Evolutionary conservation across 2,329 filamentous ascomycete genomes (phyloP).

Genomic region (Verticillium alfalfae): DNA sequence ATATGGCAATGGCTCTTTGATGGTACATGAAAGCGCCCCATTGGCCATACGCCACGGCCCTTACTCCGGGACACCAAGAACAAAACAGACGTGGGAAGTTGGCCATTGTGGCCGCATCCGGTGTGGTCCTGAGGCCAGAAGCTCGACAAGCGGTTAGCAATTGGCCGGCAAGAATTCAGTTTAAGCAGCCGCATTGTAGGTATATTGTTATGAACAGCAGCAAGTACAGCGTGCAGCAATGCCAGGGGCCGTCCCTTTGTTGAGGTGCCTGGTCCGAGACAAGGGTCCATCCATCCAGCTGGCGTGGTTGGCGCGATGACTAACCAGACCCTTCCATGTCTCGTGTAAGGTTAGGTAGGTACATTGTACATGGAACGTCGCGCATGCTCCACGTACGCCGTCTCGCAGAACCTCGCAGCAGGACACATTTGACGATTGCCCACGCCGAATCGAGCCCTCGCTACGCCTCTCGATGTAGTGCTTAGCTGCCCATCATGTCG

Average conservation of each 20-base stretch:
- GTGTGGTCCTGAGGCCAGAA: too few species aligned
- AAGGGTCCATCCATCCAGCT: background rate
- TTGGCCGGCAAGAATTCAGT: too few species aligned
- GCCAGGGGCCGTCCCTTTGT: background rate
- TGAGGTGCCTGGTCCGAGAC: background rate
- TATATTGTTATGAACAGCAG: too few species aligned
- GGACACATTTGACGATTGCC: background rate
- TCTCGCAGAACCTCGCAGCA: background rate
- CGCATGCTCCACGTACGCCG: background rate
- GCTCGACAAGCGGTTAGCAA: too few species aligned
- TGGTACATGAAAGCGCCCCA: too few species aligned
- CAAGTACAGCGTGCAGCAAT: too few species aligned
- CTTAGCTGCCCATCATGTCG: constrained; percentile 16
- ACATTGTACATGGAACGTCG: background rate
- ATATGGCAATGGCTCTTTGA: too few species aligned
- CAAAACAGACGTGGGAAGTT: too few species aligned
- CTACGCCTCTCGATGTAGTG: background rate
- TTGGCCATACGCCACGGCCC: too few species aligned
- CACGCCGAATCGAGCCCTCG: background rate
- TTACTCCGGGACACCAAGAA: too few species aligned
- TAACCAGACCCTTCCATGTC: background rate
- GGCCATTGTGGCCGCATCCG: too few species aligned
- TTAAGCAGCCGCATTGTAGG: too few species aligned
- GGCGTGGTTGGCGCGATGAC: background rate
- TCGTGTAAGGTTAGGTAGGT: background rate